Percentiles rank a stretch among this genome's conserved stretches.
These are phyloP conservation scores for Trebouxia sp. DNA, from an alignment of 139 green algal genomes.

Conservation along the genomic window DNA sequence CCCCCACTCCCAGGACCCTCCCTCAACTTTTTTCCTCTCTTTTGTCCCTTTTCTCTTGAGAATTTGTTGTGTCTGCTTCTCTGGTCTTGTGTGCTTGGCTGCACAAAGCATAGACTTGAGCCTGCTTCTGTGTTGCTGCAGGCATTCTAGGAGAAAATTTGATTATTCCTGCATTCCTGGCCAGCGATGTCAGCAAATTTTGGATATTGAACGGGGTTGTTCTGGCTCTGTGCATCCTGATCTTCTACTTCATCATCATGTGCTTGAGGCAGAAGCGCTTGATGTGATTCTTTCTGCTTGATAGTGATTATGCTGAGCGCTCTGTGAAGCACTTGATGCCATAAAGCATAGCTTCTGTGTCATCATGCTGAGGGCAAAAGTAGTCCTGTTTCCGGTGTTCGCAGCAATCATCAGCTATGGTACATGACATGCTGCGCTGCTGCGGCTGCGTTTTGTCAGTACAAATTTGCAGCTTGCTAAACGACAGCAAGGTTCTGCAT, in stretches of 20 bases:
- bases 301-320: too few relatives aligned
- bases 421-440: too few relatives aligned
- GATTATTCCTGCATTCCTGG: conserved; percentile 71
- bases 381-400: too few relatives aligned
- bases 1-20: too few relatives aligned
- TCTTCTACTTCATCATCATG: conserved; percentile 55
- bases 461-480: too few relatives aligned
- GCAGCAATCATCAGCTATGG: too few relatives aligned
- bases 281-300: not conserved
- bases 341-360: not conserved
- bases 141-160: conserved; percentile 88
- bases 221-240: conserved; percentile 36
- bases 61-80: too few relatives aligned
- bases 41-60: too few relatives aligned
- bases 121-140: conserved; percentile 14
- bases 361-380: not conserved
- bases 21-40: too few relatives aligned
- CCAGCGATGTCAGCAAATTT: conserved; percentile 44
- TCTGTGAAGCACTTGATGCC: not conserved
- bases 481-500: too few relatives aligned
- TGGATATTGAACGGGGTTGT: conserved; percentile 55
- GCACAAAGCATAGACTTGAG: not conserved
- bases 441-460: too few relatives aligned
- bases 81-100: too few relatives aligned
- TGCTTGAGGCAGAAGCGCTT: conserved; percentile 47